Evolutionary conservation across 371 early-diverging fungal genomes (phyloP).

Genomic region (Actinomortierella wolfii): DNA sequence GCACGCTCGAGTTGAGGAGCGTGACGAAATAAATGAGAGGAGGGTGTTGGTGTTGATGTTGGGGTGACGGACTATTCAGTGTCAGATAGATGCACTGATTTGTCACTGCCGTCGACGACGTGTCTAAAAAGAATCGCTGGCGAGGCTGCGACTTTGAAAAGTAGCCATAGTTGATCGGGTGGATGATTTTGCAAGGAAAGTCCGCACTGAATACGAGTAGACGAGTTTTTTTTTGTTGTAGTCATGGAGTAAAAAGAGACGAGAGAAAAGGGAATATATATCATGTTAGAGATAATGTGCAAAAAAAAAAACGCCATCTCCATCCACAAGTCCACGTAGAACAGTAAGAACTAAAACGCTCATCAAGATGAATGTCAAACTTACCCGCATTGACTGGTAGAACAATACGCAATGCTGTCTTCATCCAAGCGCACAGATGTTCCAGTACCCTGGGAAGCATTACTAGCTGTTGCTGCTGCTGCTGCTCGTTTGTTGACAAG

Average conservation of each 20-base stretch:
- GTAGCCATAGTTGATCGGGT: constrained; percentile 72
- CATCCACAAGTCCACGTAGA: no score
- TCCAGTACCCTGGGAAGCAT: no score
- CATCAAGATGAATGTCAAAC: constrained; percentile 1
- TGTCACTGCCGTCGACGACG: constrained; percentile 44
- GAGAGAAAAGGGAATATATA: neutral
- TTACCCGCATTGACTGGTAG: constrained; percentile 61
- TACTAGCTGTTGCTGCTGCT: no score
- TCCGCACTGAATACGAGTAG: constrained; percentile 38
- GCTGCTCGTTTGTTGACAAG: constrained; percentile 12
- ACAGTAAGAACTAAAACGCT: no score
- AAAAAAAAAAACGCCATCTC: constrained; percentile 5
- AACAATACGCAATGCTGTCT: constrained; percentile 53
- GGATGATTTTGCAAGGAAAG: constrained; percentile 58
- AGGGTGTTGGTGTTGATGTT: constrained; percentile 12
- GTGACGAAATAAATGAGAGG: constrained; percentile 55
- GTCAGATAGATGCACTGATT: constrained; percentile 70
- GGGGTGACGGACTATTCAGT: constrained; percentile 34
- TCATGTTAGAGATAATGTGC: neutral
- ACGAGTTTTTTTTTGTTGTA: neutral
- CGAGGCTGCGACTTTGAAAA: constrained; percentile 65
- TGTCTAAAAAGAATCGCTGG: constrained; percentile 61
- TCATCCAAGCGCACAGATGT: neutral
- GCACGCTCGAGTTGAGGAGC: constrained; percentile 58
- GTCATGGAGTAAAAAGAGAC: neutral